These are phyloP conservation scores for Tricholoma sp. DNA, from an alignment of 768 basidiomycete genomes.

Conservation along the genomic window DNA sequence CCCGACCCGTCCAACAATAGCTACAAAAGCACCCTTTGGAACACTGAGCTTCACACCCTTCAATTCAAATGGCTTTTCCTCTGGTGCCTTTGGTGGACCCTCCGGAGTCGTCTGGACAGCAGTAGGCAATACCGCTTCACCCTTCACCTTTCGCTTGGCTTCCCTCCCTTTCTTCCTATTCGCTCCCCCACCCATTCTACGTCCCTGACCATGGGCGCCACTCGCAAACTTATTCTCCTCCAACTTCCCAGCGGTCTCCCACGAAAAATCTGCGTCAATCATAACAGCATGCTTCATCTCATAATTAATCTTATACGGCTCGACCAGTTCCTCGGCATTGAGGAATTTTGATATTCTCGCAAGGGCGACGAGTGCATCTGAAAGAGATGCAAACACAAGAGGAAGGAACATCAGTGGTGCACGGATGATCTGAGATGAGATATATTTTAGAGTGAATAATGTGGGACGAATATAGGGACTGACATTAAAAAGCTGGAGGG, in stretches of 20 bases:
- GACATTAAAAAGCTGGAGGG: slow-evolving; percentile 57
- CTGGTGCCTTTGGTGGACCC: slow-evolving; percentile 14
- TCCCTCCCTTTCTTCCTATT: slow-evolving; percentile 13
- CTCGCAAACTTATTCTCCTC: slow-evolving; percentile 9
- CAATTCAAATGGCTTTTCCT: slow-evolving; percentile 49
- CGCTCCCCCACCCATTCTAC: slow-evolving; percentile 9
- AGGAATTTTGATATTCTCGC: slow-evolving; percentile 44
- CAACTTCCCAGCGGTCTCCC: slow-evolving; percentile 35
- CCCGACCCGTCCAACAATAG: slow-evolving; percentile 72
- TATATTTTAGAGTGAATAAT: neutral
- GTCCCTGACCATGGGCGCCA: slow-evolving; percentile 6
- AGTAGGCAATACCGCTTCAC: slow-evolving; percentile 18
- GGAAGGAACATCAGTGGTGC: slow-evolving; percentile 54
- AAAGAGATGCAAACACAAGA: slow-evolving; percentile 40
- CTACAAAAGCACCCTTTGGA: slow-evolving; percentile 56
- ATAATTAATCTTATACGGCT: slow-evolving; percentile 40
- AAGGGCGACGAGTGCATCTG: slow-evolving; percentile 48
- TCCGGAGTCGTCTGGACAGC: slow-evolving; percentile 13
- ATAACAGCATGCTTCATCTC: slow-evolving; percentile 34
- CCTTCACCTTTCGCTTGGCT: slow-evolving; percentile 11
- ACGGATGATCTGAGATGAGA: slow-evolving; percentile 47
- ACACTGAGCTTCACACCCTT: slow-evolving; percentile 40
- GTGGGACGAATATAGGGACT: slow-evolving; percentile 6
- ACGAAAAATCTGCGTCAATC: slow-evolving; percentile 46
- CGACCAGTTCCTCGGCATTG: slow-evolving; percentile 48